Evolutionary conservation across 176 grass and related monocot genomes (phyloP), one percentile per base, ranked within the genome.

Genomic region (Luzula sylvatica): DNA sequence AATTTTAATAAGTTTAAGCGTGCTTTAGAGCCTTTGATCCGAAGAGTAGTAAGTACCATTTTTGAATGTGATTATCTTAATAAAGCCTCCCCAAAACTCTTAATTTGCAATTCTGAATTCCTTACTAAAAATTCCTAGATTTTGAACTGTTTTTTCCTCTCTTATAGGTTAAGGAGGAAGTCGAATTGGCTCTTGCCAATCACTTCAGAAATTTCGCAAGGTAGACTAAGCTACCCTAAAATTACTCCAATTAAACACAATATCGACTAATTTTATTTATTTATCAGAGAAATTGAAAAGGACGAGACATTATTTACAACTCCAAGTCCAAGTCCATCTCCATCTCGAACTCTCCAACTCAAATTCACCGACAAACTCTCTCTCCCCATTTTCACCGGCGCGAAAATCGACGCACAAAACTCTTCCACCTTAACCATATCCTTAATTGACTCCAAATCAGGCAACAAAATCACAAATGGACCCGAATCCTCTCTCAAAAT

Each of bases 111-210:
- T 35, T 7, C 9, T 35, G 30, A 35, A 35, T 35, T 35, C 9
- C 7, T 35, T 35, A 35, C 30, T 35, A 35, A 35, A 35, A 35
- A 35, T 35, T 9, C 30, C 9, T 35, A 35, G 30, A 35, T 35
- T 2, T 11, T 8, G 19, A 27, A 81, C 18, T 67, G 8, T 68
- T 46, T 1, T 30, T 47, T 68, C 55, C 32, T 68, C 35, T 62
- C n/a, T n/a, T n/a, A 9, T 78, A 98, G 92, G 86, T 98, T 19
- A 90, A 89, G 70, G 92, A 98, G 76, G 92, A 98, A 78, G 80
- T 98, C 64, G 92, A 98, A 65, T 65, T 17, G 0, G 92, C 85
- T 0, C 67, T 98, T 65, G 66, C 78, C 11, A 98, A 98, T 66
- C 85, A 90, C 67, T 65, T 68, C 2, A 47, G 24, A 41, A 73